phyloP scores from a whole-genome alignment of 2,329 filamentous ascomycete genomes.

The Diplodia mutila region DNA sequence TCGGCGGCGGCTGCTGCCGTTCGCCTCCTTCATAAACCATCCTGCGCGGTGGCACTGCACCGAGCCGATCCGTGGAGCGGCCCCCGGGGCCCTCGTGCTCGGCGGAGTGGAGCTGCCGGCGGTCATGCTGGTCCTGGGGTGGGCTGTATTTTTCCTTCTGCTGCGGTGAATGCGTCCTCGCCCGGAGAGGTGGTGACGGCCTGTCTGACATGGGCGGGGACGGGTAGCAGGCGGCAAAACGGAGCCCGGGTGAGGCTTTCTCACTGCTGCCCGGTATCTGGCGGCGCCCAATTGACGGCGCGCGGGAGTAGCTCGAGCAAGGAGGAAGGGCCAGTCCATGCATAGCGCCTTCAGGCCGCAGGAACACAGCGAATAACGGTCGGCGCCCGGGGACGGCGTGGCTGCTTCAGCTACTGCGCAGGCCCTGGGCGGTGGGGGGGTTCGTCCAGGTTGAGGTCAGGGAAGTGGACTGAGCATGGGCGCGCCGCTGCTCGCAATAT shows the following conservation, averaged over 20 bases:
- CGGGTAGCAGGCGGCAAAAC: slow-evolving; percentile 44
- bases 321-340: slow-evolving; percentile 46
- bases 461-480: slow-evolving; percentile 20
- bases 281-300: slow-evolving; percentile 43
- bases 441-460: slow-evolving; percentile 19
- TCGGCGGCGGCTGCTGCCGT: slow-evolving; percentile 22
- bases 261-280: slow-evolving; percentile 27
- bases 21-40: slow-evolving; percentile 25
- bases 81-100: slow-evolving; percentile 12
- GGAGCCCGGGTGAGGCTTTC: slow-evolving; percentile 21
- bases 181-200: slow-evolving; percentile 47
- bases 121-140: slow-evolving; percentile 24
- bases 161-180: slow-evolving; percentile 24
- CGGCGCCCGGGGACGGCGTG: slow-evolving; percentile 9
- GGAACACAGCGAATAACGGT: slow-evolving; percentile 25
- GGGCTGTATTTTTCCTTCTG: slow-evolving; percentile 24
- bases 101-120: slow-evolving; percentile 14
- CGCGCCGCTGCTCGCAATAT: slow-evolving; percentile 17
- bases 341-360: slow-evolving; percentile 40
- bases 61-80: slow-evolving; percentile 15
- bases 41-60: slow-evolving; percentile 16
- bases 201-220: slow-evolving; percentile 58
- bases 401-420: slow-evolving; percentile 18
- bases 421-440: slow-evolving; percentile 10
- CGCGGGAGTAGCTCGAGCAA: slow-evolving; percentile 34